Conservation (phyloP, 495 filamentous ascomycete species). For the Talaromyces nanjingensis region DNA sequence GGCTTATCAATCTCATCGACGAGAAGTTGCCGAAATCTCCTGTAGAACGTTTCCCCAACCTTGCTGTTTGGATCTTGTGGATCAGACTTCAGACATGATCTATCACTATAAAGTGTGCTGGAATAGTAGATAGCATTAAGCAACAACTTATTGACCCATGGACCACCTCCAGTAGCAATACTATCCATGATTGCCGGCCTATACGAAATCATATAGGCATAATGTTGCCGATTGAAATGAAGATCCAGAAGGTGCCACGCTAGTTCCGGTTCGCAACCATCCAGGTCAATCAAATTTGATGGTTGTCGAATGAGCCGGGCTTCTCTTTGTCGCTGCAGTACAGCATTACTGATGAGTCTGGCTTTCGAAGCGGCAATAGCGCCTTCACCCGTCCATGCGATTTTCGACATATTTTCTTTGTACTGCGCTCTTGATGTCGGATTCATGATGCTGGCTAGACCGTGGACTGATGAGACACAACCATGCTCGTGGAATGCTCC, state of each 20-base stretch:
- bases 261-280: slow-evolving; percentile 22
- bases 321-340: neutral
- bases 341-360: too few relatives aligned
- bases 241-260: slow-evolving; percentile 25
- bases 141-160: too few relatives aligned
- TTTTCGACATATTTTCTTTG: slow-evolving; percentile 3
- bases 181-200: slow-evolving; percentile 9
- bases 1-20: slow-evolving; percentile 14
- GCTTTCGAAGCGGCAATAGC: neutral
- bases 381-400: neutral
- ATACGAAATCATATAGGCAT: slow-evolving; percentile 20
- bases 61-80: too few relatives aligned
- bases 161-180: too few relatives aligned
- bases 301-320: neutral
- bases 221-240: slow-evolving; percentile 25
- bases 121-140: too few relatives aligned
- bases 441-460: slow-evolving; percentile 4
- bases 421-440: slow-evolving; percentile 3
- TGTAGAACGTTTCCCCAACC: too few relatives aligned
- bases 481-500: slow-evolving; percentile 2
- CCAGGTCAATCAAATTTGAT: slow-evolving; percentile 21
- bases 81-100: too few relatives aligned
- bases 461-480: slow-evolving; percentile 3
- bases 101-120: too few relatives aligned
- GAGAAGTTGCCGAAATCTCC: neutral